These are phyloP conservation scores for Oenanthe sinensis DNA, from an alignment of 129 eudicot genomes.

Conservation along the genomic window DNA sequence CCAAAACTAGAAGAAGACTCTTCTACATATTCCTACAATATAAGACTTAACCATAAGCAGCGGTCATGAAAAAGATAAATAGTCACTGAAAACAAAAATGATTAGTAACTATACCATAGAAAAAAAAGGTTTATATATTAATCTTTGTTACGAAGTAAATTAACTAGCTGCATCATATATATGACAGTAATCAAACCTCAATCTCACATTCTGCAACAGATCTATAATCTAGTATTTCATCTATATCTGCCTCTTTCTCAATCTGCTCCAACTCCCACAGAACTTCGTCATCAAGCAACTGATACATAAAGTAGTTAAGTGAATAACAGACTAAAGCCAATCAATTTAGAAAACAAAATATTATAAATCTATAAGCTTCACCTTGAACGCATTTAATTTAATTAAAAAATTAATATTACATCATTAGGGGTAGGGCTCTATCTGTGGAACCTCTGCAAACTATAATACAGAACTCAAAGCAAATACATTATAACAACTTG, in stretches of 20 bases:
- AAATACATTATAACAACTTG: not conserved
- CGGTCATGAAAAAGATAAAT: not conserved
- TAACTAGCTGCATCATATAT: constrained; percentile 6
- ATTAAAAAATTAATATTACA: not conserved
- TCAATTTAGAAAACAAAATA: not conserved
- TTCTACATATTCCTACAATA: constrained; percentile 49
- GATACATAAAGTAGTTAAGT: constrained; percentile 15
- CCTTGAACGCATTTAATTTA: not conserved
- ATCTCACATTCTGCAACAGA: constrained; percentile 75
- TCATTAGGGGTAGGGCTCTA: not conserved
- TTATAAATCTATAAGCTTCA: not conserved
- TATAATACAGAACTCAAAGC: not conserved
- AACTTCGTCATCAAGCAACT: constrained; percentile 63
- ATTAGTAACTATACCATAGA: not conserved
- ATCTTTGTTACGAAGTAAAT: not conserved
- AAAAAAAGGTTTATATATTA: not conserved
- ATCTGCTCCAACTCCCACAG: constrained; percentile 69
- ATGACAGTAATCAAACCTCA: constrained; percentile 46
- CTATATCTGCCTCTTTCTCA: constrained; percentile 77
- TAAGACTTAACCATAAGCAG: not conserved
- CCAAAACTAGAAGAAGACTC: constrained; percentile 35
- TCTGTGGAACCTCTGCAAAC: not conserved
- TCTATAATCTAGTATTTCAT: constrained; percentile 73
- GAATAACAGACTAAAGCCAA: not conserved
- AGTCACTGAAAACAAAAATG: not conserved